Conservation (phyloP, 2,329 filamentous ascomycete genomes). For the Hypoxylon sp. region DNA sequence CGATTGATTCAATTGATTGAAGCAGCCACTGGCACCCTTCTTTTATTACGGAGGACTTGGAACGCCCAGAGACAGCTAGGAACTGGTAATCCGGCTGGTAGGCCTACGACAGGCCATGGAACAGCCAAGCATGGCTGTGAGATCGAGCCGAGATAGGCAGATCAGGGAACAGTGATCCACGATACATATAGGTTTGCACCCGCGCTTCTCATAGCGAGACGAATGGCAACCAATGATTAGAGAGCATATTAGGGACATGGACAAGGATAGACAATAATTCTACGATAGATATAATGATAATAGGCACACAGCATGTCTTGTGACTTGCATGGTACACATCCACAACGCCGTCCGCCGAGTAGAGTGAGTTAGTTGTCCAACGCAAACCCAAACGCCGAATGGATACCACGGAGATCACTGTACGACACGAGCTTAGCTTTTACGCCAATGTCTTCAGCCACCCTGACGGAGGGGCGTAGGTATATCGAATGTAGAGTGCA, state of each 20-base stretch:
- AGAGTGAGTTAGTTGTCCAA: neutral
- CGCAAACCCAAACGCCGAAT: neutral
- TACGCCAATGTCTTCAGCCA: neutral
- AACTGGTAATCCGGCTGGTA: neutral
- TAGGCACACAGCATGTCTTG: constrained; percentile 1
- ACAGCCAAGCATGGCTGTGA: neutral
- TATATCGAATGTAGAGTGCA: no score
- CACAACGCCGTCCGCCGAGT: neutral
- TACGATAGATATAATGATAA: constrained; percentile 39
- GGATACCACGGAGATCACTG: neutral
- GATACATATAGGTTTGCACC: constrained; percentile 1
- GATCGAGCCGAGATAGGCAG: constrained; percentile 5
- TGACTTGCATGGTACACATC: neutral
- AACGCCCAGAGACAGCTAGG: neutral
- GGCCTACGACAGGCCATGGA: neutral
- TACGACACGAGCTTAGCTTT: neutral
- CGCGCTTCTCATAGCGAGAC: constrained; percentile 21
- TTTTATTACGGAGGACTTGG: neutral
- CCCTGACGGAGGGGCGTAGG: neutral
- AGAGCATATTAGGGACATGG: constrained; percentile 15
- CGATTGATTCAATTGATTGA: neutral
- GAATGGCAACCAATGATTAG: constrained; percentile 27
- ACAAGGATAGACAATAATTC: constrained; percentile 21
- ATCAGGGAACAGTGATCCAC: neutral
- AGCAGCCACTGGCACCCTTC: neutral